Percentiles rank a stretch among this genome's conserved stretches.
phyloP scores from a whole-genome alignment of 805 yeast species.

The Candida saitoana region DNA sequence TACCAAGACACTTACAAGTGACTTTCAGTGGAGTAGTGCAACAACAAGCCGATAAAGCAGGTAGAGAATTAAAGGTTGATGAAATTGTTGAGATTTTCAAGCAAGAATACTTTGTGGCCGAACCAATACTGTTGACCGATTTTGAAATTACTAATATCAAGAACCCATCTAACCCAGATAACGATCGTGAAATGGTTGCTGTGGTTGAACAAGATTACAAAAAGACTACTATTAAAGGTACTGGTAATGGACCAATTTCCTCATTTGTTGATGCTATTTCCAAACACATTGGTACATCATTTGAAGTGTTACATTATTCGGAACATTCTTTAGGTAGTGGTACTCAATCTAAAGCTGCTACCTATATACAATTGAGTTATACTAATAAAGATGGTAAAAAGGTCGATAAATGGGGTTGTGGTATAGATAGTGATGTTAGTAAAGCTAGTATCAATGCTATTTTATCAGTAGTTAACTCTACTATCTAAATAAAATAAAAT shows the following conservation, averaged over 20 bases:
- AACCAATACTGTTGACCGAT: slow-evolving; percentile 35
- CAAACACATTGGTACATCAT: slow-evolving; percentile 44
- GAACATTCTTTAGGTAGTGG: slow-evolving; percentile 76
- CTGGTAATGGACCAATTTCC: slow-evolving; percentile 78
- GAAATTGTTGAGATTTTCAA: slow-evolving; percentile 61
- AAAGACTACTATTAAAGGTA: slow-evolving; percentile 42
- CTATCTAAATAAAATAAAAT: too few relatives aligned
- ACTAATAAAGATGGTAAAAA: slow-evolving; percentile 34
- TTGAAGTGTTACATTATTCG: slow-evolving; percentile 63
- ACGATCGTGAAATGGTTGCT: slow-evolving; percentile 48
- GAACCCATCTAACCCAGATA: slow-evolving; percentile 19
- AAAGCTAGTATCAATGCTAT: slow-evolving; percentile 58
- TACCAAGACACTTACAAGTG: slow-evolving; percentile 70
- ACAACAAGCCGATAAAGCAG: slow-evolving; percentile 56
- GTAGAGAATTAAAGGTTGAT: slow-evolving; percentile 64
- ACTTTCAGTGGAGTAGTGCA: slow-evolving; percentile 65
- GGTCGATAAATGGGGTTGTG: slow-evolving; percentile 41
- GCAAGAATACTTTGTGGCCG: slow-evolving; percentile 45
- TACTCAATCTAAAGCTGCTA: slow-evolving; percentile 68
- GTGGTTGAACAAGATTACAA: slow-evolving; percentile 32
- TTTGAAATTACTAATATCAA: slow-evolving; percentile 42
- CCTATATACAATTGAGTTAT: slow-evolving; percentile 56
- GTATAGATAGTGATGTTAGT: slow-evolving; percentile 40
- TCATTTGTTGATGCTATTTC: slow-evolving; percentile 65
- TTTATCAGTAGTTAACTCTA: slow-evolving; percentile 50